Conservation (phyloP, 108 stramenopile species). For the Mayamaea pseudoterrestris region DNA sequence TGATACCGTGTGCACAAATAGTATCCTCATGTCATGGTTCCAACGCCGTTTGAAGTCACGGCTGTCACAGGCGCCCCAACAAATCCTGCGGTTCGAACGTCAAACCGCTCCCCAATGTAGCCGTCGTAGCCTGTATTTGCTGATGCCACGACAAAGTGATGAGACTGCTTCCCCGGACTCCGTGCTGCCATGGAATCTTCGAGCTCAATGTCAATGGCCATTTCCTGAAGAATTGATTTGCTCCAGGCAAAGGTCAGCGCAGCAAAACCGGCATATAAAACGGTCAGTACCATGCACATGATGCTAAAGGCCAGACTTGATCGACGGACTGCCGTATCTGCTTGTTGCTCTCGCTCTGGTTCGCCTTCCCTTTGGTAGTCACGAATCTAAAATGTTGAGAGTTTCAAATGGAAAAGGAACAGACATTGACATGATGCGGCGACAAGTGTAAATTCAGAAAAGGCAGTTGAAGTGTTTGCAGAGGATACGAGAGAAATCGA, state of each 20-base stretch:
- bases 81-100: conserved; percentile 20
- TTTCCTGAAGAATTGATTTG: conserved; percentile 46
- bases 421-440: neutral
- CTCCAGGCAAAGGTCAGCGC: conserved; percentile 42
- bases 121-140: conserved; percentile 18
- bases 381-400: conserved; percentile 14
- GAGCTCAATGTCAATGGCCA: conserved; percentile 34
- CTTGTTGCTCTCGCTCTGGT: conserved; percentile 9
- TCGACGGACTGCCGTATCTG: conserved; percentile 25
- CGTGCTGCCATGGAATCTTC: conserved; percentile 13
- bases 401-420: neutral
- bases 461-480: neutral
- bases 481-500: neutral
- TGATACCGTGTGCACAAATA: too few relatives aligned
- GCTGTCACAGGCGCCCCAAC: too few relatives aligned
- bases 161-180: neutral
- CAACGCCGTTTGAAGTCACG: too few relatives aligned
- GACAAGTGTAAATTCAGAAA: neutral
- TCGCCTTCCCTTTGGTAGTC: conserved; percentile 45
- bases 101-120: conserved; percentile 36
- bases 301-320: conserved; percentile 63
- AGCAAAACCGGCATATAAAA: conserved; percentile 65
- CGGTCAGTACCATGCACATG: conserved; percentile 74
- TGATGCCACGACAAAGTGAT: neutral
- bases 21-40: too few relatives aligned